Evolutionary conservation across 2,329 filamentous ascomycete species (phyloP).

Genomic region (Trichoderma guizhouense): DNA sequence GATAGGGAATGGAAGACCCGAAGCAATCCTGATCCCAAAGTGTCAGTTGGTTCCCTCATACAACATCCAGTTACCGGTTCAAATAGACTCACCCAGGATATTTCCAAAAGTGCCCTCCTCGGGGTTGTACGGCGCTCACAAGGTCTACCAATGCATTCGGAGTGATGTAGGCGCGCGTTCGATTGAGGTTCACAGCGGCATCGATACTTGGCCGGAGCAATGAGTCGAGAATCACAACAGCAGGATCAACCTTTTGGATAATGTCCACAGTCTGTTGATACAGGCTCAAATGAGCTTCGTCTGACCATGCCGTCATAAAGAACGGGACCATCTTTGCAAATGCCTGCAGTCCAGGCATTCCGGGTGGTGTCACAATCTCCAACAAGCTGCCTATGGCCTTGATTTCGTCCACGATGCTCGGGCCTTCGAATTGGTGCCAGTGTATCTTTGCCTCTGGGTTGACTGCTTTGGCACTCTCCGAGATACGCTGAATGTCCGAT

Average conservation of each 20-base stretch:
- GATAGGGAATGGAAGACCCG: conserved; percentile 43
- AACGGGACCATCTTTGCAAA: conserved; percentile 20
- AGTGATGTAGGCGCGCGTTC: conserved; percentile 37
- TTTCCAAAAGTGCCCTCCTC: conserved; percentile 27
- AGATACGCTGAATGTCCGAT: conserved; percentile 22
- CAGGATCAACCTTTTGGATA: conserved; percentile 32
- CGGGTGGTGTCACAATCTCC: neutral
- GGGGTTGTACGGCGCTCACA: conserved; percentile 38
- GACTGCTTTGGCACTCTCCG: conserved; percentile 12
- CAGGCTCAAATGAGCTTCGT: conserved; percentile 30
- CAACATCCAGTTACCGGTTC: neutral
- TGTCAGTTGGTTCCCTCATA: neutral
- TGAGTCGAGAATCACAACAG: conserved; percentile 33
- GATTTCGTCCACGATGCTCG: conserved; percentile 10
- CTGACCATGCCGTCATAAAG: conserved; percentile 30
- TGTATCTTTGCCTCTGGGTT: conserved; percentile 21
- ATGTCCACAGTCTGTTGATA: conserved; percentile 27
- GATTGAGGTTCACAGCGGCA: conserved; percentile 21
- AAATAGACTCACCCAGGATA: conserved; percentile 10
- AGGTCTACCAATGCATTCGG: conserved; percentile 44
- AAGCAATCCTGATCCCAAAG: conserved; percentile 32
- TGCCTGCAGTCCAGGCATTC: neutral
- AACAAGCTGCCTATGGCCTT: conserved; percentile 7
- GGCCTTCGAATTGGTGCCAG: conserved; percentile 26
- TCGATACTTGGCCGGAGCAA: conserved; percentile 29